These are phyloP conservation scores for Huntiella decipiens DNA, from an alignment of 2,329 filamentous ascomycete species.

Conservation along the genomic window DNA sequence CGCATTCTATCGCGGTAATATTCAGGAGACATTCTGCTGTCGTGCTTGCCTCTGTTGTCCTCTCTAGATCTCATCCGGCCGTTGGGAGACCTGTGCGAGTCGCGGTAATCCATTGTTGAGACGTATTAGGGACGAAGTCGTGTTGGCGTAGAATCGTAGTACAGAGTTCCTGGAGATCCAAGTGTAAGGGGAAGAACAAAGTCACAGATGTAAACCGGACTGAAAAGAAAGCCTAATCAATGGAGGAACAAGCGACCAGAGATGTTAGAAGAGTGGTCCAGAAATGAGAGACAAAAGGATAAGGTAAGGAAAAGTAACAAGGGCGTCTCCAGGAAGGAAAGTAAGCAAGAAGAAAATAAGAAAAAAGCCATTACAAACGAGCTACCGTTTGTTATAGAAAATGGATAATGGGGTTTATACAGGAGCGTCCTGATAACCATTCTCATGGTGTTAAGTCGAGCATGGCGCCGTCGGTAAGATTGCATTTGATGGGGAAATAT, in stretches of 20 bases:
- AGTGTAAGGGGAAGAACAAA: constrained; percentile 14
- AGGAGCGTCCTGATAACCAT: background rate
- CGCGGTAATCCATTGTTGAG: constrained; percentile 34
- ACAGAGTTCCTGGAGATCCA: constrained; percentile 14
- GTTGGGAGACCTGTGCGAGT: constrained; percentile 32
- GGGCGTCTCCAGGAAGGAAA: constrained; percentile 2
- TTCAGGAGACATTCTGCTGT: constrained; percentile 29
- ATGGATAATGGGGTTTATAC: constrained; percentile 8
- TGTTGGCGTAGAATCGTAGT: constrained; percentile 11
- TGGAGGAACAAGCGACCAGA: constrained; percentile 19
- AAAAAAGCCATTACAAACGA: constrained; percentile 4
- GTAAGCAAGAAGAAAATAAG: background rate
- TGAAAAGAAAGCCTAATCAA: constrained; percentile 26
- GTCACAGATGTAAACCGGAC: constrained; percentile 12
- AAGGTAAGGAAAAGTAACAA: constrained; percentile 11
- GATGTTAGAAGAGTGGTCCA: constrained; percentile 36
- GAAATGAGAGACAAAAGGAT: constrained; percentile 14
- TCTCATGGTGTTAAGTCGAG: too few species aligned
- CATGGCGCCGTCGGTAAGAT: too few species aligned
- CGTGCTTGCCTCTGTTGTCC: constrained; percentile 31
- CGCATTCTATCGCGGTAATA: constrained; percentile 31
- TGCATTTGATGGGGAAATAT: too few species aligned
- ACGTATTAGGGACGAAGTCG: background rate
- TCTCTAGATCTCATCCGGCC: constrained; percentile 34
- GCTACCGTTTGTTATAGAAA: constrained; percentile 5